Base-by-base conservation (phyloP, 805 yeast genomes). In the Schwanniomyces vanrijiae region DNA sequence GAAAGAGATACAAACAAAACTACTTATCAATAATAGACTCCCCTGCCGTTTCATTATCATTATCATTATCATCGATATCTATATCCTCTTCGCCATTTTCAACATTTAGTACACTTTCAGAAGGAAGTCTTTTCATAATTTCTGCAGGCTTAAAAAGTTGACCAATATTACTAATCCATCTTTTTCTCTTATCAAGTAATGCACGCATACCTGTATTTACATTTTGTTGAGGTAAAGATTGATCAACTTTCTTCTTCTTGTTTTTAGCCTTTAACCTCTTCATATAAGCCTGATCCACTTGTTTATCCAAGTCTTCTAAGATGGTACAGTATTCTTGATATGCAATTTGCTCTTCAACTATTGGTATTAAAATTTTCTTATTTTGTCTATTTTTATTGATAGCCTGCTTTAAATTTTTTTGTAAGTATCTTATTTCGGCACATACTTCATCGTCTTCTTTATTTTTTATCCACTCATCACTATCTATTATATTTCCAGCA, bases 371-470 rank as follows among this genome's bases (percentile, higher is more conserved):
- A 35, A 73, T 69, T 48, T 80, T 75, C 64, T 88, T 88, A 45
- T 92, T 74, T 50, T 77, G 80, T 47, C 83, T 77, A 63, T 94
- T 94, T 47, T 80, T 72, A 20, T 69, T 72, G 3, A 84, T 78
- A 0, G 85, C 83, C 18, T 74, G 77, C 52, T 76, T 80, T 48
- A 94, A 71, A 48, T 86, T 83, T 39, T 71, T 69, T 60, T 94
- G 97, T 42, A 92, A 70, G 13, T 62, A 64, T 48, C 99, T 76
- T 51, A 94, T 69, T 60, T 92, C 97, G 0, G 86, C 83, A 51
- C 95, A 85, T 4, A 94, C 81, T 65, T 94, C 98, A 67, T 94
- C 99, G 64, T 94, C 99, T 60, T 94, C 97, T 48, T 87, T 80
- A 34, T 83, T 82, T 42, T 77, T 76, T 11, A 85, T 68, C 97